Base-by-base conservation (phyloP, 192 early-diverging fungal genomes). In the Funneliformis geosporum region DNA sequence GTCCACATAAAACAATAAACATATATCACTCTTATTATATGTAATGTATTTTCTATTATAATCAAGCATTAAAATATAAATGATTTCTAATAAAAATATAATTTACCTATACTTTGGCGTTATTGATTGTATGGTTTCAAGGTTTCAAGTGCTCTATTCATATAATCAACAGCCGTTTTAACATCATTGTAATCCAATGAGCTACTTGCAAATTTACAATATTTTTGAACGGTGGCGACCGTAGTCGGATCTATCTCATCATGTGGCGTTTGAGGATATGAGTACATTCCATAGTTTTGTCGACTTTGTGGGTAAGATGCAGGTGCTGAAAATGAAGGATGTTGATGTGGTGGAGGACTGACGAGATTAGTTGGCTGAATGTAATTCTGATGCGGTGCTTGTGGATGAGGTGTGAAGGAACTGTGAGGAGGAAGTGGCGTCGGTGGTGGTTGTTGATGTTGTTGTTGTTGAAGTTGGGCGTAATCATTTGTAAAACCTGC, bases 121-220 rank as follows among this genome's bases (percentile, higher is more conserved):
- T 44, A 71, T 44, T 42, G 42, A 16, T 74, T 43, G 18, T 78
- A 78, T 28, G 61, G 76, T 55, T 78, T 64, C 46, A 78, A 67
- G 6, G 83, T 78, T 23, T 79, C 83, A 5, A 95, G 84, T 23
- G 94, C 94, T 69, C 91, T 90, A 55, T 89, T 84, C 61, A 96
- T 79, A 76, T 95, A 91, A 8, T 89, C 85, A n/a, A 96, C 86
- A 7, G 97, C 96, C 0, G 94, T 95, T 5, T 87, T 82, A 18
- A 98, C 89, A 85, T 99, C 97, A 76, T 97, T 96, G 79, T 97
- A 99, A 74, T 97, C 93, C 21, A 99, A 79, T 5, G 98, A 94
- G 80, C 95, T 97, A 80, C 96, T 94, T 4, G 96, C 97, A 88
- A 93, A 98, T 75, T 94, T 92, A 12, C 95, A 89, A 60, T 91